A percentile compares a stretch with the other conserved stretches of the same genome.
Evolutionary conservation across 257 asterid species (phyloP).

Genomic region (Pogostemon cablin): DNA sequence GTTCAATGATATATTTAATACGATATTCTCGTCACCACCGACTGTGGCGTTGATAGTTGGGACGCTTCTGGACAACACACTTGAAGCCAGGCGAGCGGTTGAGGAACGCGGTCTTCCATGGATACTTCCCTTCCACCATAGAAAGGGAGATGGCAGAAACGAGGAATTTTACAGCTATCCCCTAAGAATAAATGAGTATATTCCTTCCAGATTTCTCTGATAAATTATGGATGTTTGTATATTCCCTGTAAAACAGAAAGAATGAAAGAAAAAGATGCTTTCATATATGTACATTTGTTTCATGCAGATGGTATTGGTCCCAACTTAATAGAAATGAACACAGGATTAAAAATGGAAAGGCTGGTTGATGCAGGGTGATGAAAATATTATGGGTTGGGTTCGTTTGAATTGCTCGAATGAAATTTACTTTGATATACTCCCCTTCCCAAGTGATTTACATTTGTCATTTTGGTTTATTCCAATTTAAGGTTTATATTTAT

Average conservation of each 20-base stretch:
- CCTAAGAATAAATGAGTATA: constrained; percentile 65
- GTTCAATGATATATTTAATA: constrained; percentile 85
- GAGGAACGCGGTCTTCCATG: constrained; percentile 89
- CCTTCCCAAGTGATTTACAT: no score
- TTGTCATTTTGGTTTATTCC: no score
- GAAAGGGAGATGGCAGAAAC: constrained; percentile 83
- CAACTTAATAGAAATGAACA: no score
- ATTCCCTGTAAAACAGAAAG: constrained; percentile 11
- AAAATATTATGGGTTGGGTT: no score
- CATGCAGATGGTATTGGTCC: no score
- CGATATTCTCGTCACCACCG: constrained; percentile 85
- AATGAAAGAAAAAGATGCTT: constrained; percentile 18
- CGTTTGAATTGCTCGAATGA: no score
- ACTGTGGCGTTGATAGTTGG: constrained; percentile 81
- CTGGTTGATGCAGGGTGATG: no score
- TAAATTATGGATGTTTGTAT: constrained; percentile 38
- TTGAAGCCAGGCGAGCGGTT: constrained; percentile 56
- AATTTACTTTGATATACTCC: no score
- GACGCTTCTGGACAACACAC: constrained; percentile 73
- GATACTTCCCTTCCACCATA: constrained; percentile 70
- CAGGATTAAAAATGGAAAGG: no score
- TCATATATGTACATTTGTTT: no score
- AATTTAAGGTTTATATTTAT: no score
- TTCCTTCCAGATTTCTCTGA: constrained; percentile 78
- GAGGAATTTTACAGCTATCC: constrained; percentile 93